Conservation (phyloP, 345 rosid species). For the Garcia nutans region DNA sequence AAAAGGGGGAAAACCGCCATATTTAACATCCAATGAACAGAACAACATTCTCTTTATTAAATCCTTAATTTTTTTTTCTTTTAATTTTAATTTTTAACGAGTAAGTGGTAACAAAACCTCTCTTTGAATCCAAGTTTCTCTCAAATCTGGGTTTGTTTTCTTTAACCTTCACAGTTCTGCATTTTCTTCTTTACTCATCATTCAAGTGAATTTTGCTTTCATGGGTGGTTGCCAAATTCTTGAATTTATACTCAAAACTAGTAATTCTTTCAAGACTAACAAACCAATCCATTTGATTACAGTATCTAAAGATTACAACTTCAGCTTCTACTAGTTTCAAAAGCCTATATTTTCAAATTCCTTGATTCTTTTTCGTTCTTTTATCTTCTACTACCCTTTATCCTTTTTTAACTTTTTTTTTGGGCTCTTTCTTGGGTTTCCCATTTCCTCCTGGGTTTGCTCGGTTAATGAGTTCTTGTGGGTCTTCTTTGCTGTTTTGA, state of each 20-base stretch:
- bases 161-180: conserved; percentile 12
- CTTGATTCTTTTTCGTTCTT: conserved; percentile 18
- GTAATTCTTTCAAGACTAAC: conserved; percentile 9
- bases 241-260: conserved; percentile 34
- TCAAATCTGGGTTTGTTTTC: conserved; percentile 18
- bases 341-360: conserved; percentile 20
- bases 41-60: conserved; percentile 13
- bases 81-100: background rate
- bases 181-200: conserved; percentile 20
- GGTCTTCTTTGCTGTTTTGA: conserved; percentile 17
- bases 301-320: conserved; percentile 17
- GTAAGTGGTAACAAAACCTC: conserved; percentile 36
- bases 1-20: conserved; percentile 10
- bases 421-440: conserved; percentile 6
- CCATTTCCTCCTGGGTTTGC: background rate
- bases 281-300: conserved; percentile 17
- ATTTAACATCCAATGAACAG: background rate
- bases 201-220: conserved; percentile 39
- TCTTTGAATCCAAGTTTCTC: conserved; percentile 77
- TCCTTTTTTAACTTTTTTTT: conserved; percentile 3
- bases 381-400: background rate
- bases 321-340: conserved; percentile 9
- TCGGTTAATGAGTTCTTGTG: conserved; percentile 36
- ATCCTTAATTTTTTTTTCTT: background rate
- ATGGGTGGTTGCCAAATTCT: conserved; percentile 55